Evolutionary conservation across 768 basidiomycete species (phyloP).

Genomic region (Boletus rubescentipes): DNA sequence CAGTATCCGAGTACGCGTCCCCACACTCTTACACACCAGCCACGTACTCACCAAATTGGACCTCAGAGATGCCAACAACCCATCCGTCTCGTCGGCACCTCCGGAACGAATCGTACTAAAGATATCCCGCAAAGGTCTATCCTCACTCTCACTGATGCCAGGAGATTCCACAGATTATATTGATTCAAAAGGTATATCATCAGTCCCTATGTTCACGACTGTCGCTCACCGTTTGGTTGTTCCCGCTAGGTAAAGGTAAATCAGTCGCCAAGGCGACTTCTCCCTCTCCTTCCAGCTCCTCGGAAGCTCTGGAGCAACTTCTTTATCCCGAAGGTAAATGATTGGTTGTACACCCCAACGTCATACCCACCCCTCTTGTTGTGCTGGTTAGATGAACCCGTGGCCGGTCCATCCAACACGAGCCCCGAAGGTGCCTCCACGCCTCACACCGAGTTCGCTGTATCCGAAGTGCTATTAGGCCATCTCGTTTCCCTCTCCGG

Average conservation of each 20-base stretch:
- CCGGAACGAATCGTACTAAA: not conserved
- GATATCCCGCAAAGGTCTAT: not conserved
- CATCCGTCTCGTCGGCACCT: constrained; percentile 4
- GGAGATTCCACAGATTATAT: not conserved
- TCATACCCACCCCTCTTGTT: not conserved
- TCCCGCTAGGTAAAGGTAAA: constrained; percentile 5
- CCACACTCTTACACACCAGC: not conserved
- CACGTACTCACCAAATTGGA: not conserved
- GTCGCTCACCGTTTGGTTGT: not conserved
- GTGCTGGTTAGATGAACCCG: constrained; percentile 8
- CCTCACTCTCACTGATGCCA: not conserved
- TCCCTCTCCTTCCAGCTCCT: constrained; percentile 6
- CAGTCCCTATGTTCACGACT: not conserved
- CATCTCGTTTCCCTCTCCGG: not conserved
- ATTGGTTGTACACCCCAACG: not conserved
- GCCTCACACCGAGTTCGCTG: not conserved
- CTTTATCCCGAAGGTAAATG: constrained; percentile 9
- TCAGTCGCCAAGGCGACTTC: not conserved
- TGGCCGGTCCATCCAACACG: not conserved
- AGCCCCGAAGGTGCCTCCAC: not conserved
- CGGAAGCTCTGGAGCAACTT: constrained; percentile 12
- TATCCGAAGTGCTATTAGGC: not conserved
- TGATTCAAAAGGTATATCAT: constrained; percentile 8
- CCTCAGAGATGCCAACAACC: constrained; percentile 4
- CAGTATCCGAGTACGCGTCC: constrained; percentile 10